phyloP scores from a whole-genome alignment of 805 yeast genomes.

The Nakazawaea ambrosiae region DNA sequence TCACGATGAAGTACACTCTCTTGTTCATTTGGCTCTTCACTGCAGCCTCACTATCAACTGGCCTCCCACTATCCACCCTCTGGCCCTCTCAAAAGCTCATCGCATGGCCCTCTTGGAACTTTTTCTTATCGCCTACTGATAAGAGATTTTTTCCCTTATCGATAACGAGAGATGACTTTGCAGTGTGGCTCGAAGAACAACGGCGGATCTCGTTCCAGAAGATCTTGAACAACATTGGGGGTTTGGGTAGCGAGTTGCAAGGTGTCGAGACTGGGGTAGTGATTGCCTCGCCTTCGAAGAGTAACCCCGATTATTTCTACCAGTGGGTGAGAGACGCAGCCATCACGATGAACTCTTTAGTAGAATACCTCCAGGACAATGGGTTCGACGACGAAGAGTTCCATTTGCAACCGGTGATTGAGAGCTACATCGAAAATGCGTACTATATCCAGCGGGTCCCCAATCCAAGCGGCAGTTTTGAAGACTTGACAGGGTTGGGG shows the following conservation, averaged over 20 bases:
- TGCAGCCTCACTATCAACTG: no score
- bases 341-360: slow-evolving; percentile 60
- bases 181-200: slow-evolving; percentile 43
- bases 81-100: no score
- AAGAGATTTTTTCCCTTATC: background rate
- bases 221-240: slow-evolving; percentile 52
- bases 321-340: slow-evolving; percentile 94
- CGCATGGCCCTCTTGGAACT: no score
- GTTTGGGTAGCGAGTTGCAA: slow-evolving; percentile 24
- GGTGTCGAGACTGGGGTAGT: slow-evolving; percentile 57
- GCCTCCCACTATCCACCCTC: no score
- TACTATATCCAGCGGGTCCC: slow-evolving; percentile 53
- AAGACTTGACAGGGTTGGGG: slow-evolving; percentile 57
- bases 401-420: slow-evolving; percentile 26
- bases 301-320: slow-evolving; percentile 71
- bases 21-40: no score
- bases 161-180: slow-evolving; percentile 26
- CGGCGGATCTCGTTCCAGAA: slow-evolving; percentile 33
- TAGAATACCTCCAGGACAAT: slow-evolving; percentile 44
- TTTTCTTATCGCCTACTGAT: no score
- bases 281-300: slow-evolving; percentile 76
- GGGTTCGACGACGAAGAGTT: slow-evolving; percentile 17
- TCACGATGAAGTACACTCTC: no score
- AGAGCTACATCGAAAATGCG: slow-evolving; percentile 57
- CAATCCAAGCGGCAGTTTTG: slow-evolving; percentile 64